These are phyloP conservation scores for Dysphania ambrosioides DNA, from an alignment of 148 eudicot species.

Conservation along the genomic window DNA sequence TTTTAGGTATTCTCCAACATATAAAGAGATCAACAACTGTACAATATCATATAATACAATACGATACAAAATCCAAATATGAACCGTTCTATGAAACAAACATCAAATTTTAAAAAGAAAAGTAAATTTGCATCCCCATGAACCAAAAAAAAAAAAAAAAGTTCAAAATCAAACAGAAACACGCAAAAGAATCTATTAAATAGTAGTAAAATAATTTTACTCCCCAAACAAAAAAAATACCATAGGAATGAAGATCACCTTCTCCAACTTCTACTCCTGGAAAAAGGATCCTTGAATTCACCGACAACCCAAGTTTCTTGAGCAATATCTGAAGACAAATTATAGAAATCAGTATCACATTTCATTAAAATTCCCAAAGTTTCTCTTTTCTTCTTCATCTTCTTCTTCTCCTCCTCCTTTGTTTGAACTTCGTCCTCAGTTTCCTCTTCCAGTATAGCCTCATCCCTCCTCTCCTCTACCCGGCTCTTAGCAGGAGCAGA, in stretches of 20 bases:
- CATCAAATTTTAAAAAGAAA: background rate
- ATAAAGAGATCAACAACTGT: constrained; percentile 23
- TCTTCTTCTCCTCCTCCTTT: background rate
- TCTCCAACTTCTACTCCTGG: constrained; percentile 84
- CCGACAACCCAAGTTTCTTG: constrained; percentile 86
- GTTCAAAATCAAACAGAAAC: background rate
- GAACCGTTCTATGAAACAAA: background rate
- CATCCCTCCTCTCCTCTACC: constrained; percentile 43
- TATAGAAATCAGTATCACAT: constrained; percentile 57
- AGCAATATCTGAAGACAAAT: constrained; percentile 58
- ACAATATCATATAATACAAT: constrained; percentile 16
- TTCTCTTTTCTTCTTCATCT: constrained; percentile 31
- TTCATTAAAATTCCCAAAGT: constrained; percentile 61
- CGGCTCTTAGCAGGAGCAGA: constrained; percentile 85
- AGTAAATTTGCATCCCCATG: background rate
- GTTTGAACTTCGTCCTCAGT: background rate
- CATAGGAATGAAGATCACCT: constrained; percentile 36
- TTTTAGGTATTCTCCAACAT: constrained; percentile 4
- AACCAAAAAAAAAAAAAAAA: too few species aligned
- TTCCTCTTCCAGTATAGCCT: constrained; percentile 20
- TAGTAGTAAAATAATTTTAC: background rate
- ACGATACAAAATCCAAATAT: background rate
- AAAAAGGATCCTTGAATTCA: constrained; percentile 46
- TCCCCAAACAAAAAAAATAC: background rate
- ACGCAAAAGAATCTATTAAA: background rate